Base-by-base conservation (phyloP, 192 early-diverging fungal genomes). In the Mortierella alpina region DNA sequence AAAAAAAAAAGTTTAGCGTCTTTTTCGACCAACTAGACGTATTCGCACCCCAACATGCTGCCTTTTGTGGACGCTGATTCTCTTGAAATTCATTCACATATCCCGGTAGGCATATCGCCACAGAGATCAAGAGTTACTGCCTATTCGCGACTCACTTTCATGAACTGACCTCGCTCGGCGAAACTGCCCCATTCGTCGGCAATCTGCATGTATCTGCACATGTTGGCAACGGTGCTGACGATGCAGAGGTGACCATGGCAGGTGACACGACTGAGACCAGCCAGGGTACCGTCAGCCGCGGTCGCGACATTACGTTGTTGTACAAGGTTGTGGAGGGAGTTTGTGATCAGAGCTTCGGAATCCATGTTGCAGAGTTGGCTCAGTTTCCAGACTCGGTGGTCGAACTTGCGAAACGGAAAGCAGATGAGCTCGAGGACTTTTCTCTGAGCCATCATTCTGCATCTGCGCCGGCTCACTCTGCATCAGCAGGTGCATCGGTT, bases 61-160 rank as follows among this genome's bases (percentile, higher is more conserved):
- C 54, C 61, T 59, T 42, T 72, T 54, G 15, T 60, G 22, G 55
- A 42, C 20, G 48, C 31, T 48, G 53, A 56, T 31, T 49, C 52
- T 44, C 55, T 41, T 53, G 23, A 58, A 46, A 55, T 71, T 61
- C 54, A 63, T 31, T 31, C 3, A 31, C 57, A 52, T 86, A 63
- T 52, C 45, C 55, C 63, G 70, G 68, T 75, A 94, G 93, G 66
- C 87, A 93, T 70, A 93, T 95, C 58, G 86, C 91, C 0, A 90
- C 84, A 10, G 52, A 89, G 39, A 86, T 95, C 49, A 70, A 85
- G 48, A 86, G 94, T 72, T 95, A 93, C 67, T 92, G 93, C 52
- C 74, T 97, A 20, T 97, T 98, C 86, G 97, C 98, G 17, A 99
- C 98, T 1, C 98, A 99, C 84, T 99, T 99, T 73, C 98, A 99